A percentile compares a stretch with the other conserved stretches of the same genome.
Evolutionary conservation across 352 stramenopile species (phyloP).

Genomic region (Elongisporangium senticosum): DNA sequence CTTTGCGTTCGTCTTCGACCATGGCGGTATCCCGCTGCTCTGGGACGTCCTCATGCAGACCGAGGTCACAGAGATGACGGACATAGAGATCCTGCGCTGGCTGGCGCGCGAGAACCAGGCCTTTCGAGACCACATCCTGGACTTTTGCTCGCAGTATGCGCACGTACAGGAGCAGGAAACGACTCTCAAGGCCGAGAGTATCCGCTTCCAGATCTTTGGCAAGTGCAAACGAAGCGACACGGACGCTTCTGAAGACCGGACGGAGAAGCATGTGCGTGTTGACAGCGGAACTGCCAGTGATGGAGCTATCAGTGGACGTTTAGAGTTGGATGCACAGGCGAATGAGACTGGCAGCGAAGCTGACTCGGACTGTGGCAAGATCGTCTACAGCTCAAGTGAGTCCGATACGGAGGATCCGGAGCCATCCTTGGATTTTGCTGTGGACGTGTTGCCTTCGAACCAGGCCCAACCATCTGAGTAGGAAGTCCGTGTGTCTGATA

Average conservation of each 20-base stretch:
- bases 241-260: background rate
- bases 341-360: background rate
- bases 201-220: background rate
- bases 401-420: background rate
- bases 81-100: background rate
- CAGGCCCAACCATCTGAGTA: too few species aligned
- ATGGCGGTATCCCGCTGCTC: background rate
- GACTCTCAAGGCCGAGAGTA: background rate
- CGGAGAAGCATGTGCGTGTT: background rate
- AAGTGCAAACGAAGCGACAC: background rate
- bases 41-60: background rate
- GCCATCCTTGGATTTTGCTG: background rate
- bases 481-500: too few species aligned
- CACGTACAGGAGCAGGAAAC: background rate
- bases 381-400: background rate
- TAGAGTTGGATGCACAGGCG: too few species aligned
- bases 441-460: too few species aligned
- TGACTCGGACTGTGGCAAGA: background rate
- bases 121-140: background rate
- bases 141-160: background rate
- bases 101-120: background rate
- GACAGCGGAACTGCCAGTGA: too few species aligned
- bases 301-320: too few species aligned
- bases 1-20: background rate
- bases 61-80: background rate